Conservation (phyloP, 2,329 filamentous ascomycete genomes). For the Ophiocordyceps sinensis region DNA sequence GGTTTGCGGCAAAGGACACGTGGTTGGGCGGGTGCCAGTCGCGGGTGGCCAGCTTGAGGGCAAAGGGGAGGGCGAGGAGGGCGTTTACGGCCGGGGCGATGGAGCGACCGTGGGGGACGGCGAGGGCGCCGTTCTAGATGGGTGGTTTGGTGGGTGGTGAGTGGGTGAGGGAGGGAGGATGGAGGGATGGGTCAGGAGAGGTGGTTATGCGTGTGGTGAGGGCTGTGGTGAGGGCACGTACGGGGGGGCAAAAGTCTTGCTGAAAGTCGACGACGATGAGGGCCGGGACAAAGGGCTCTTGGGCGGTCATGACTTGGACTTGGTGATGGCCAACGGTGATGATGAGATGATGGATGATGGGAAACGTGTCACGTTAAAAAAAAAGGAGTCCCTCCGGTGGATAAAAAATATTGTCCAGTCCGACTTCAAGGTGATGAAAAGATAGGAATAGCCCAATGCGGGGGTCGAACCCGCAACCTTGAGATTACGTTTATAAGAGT, state of each 20-base stretch:
- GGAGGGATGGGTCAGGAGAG: not conserved
- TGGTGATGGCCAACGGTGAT: not conserved
- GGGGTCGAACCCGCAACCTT: conserved; percentile 41
- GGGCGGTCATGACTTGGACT: conserved; percentile 1
- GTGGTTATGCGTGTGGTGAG: not conserved
- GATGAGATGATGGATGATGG: too few species aligned
- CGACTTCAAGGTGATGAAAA: not conserved
- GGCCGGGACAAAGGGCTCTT: conserved; percentile 29
- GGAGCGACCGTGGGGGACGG: conserved; percentile 58
- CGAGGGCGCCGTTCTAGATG: conserved; percentile 76
- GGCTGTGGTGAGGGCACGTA: conserved; percentile 17
- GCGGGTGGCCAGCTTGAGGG: conserved; percentile 67
- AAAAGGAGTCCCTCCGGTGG: too few species aligned
- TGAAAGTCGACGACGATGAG: conserved; percentile 75
- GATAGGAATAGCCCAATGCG: conserved; percentile 25
- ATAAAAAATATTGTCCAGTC: not conserved
- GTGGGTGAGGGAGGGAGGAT: not conserved
- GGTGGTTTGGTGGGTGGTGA: not conserved
- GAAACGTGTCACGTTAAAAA: too few species aligned
- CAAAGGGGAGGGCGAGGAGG: conserved; percentile 59
- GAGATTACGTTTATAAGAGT: conserved; percentile 38
- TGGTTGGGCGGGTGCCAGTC: conserved; percentile 80
- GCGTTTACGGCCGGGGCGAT: conserved; percentile 59
- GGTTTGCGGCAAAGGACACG: conserved; percentile 79
- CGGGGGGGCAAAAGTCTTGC: conserved; percentile 87